phyloP scores from a whole-genome alignment of 257 asterid genomes.

The Mentha longifolia region DNA sequence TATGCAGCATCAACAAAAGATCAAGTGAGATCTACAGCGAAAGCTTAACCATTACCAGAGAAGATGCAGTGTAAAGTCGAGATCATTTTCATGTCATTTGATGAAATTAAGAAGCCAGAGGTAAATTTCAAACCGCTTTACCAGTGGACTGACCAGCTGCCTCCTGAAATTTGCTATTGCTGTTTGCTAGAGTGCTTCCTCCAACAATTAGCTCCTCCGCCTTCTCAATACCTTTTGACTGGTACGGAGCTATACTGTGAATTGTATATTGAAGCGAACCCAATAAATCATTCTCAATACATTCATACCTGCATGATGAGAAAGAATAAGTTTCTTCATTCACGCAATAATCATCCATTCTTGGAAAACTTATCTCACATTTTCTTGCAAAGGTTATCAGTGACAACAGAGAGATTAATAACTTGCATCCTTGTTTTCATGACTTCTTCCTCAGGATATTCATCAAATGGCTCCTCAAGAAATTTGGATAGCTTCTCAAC shows the following conservation, averaged over 20 bases:
- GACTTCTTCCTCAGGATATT: constrained; percentile 52
- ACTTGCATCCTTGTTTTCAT: constrained; percentile 75
- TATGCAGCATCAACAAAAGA: constrained; percentile 7
- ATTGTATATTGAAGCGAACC: constrained; percentile 71
- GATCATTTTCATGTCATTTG: background rate
- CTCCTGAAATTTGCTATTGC: constrained; percentile 40
- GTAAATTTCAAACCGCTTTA: constrained; percentile 42
- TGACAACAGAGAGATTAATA: constrained; percentile 67
- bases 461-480: constrained; percentile 85
- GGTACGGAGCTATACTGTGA: constrained; percentile 88
- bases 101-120: constrained; percentile 18
- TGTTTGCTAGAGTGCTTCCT: constrained; percentile 45
- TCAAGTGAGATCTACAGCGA: background rate
- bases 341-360: constrained; percentile 17
- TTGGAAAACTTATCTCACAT: constrained; percentile 55
- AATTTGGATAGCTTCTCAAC: constrained; percentile 84
- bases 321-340: constrained; percentile 36
- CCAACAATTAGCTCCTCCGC: constrained; percentile 69
- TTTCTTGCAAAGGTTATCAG: constrained; percentile 83
- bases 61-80: background rate
- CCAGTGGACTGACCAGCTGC: constrained; percentile 58
- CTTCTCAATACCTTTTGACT: constrained; percentile 88
- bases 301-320: constrained; percentile 81
- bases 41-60: constrained; percentile 15
- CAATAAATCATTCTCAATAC: constrained; percentile 86